These are phyloP conservation scores for Solanum hybrid DNA, from an alignment of 305 asterid species.

Conservation along the genomic window DNA sequence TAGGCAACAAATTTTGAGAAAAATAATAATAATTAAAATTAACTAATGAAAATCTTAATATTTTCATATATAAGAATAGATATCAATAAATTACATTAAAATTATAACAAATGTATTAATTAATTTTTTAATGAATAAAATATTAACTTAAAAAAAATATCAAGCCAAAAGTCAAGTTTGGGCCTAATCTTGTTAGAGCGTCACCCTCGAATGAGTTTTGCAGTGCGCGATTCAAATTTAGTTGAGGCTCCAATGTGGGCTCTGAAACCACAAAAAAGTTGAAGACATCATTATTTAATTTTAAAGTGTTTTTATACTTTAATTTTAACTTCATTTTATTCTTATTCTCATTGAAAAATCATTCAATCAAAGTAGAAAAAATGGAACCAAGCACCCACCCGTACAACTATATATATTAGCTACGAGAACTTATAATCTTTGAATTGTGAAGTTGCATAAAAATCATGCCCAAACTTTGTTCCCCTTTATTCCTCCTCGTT, in stretches of 20 bases:
- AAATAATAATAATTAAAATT: too few relatives aligned
- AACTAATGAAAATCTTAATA: too few relatives aligned
- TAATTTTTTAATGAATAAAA: too few relatives aligned
- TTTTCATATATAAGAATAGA: not conserved
- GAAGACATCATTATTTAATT: too few relatives aligned
- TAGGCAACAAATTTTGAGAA: not conserved
- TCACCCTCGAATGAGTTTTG: rapidly evolving
- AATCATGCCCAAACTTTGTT: not conserved
- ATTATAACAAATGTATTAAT: too few relatives aligned
- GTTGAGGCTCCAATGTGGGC: rapidly evolving
- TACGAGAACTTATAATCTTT: not conserved
- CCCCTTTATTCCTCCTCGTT: not conserved
- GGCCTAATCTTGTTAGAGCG: too few relatives aligned
- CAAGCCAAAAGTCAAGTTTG: not conserved
- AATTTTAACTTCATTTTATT: too few relatives aligned
- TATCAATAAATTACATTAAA: too few relatives aligned
- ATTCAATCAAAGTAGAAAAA: not conserved
- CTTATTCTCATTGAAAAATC: not conserved
- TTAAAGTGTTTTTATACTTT: not conserved
- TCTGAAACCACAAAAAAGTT: too few relatives aligned
- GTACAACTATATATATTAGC: not conserved
- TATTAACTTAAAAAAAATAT: too few relatives aligned
- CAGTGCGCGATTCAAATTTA: too few relatives aligned
- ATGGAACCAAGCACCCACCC: not conserved
- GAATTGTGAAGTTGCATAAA: not conserved